phyloP scores from a whole-genome alignment of 2,329 filamentous ascomycete species.

The Trichophyton verrucosum region DNA sequence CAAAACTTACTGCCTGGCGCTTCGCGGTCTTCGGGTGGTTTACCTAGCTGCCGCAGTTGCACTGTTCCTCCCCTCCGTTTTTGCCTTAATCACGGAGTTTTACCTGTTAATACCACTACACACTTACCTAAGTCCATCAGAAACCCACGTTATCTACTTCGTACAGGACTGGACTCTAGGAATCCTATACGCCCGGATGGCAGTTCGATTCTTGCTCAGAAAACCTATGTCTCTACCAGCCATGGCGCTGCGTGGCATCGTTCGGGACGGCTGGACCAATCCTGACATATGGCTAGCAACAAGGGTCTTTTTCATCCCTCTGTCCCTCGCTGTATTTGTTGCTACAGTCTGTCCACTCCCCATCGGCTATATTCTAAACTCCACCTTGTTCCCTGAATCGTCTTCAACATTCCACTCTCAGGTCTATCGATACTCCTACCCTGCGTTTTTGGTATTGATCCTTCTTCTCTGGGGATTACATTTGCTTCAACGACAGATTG shows the following conservation, averaged over 20 bases:
- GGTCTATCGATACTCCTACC: conserved; percentile 62
- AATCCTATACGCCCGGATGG: conserved; percentile 76
- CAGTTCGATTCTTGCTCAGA: conserved; percentile 54
- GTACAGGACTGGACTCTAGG: conserved; percentile 92
- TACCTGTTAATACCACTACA: conserved; percentile 81
- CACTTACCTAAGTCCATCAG: conserved; percentile 48
- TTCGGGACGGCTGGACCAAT: conserved; percentile 61
- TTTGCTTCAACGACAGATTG: conserved; percentile 43
- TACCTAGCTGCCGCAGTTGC: conserved; percentile 68
- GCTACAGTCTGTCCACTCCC: conserved; percentile 54
- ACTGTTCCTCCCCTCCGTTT: conserved; percentile 67
- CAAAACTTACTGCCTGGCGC: conserved; percentile 21
- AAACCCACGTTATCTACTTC: conserved; percentile 51
- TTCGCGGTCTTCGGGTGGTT: conserved; percentile 40
- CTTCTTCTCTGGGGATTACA: conserved; percentile 36
- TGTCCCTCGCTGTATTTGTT: conserved; percentile 46
- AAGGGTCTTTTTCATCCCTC: conserved; percentile 72
- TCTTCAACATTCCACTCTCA: conserved; percentile 24
- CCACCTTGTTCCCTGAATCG: conserved; percentile 25
- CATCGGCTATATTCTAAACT: conserved; percentile 43
- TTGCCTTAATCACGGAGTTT: conserved; percentile 70
- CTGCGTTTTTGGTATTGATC: conserved; percentile 45
- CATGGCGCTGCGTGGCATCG: conserved; percentile 59
- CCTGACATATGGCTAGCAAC: conserved; percentile 72
- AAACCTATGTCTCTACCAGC: conserved; percentile 60